Evolutionary conservation across 2,329 filamentous ascomycete genomes (phyloP).

Genomic region (Trichoderma aggressivum): DNA sequence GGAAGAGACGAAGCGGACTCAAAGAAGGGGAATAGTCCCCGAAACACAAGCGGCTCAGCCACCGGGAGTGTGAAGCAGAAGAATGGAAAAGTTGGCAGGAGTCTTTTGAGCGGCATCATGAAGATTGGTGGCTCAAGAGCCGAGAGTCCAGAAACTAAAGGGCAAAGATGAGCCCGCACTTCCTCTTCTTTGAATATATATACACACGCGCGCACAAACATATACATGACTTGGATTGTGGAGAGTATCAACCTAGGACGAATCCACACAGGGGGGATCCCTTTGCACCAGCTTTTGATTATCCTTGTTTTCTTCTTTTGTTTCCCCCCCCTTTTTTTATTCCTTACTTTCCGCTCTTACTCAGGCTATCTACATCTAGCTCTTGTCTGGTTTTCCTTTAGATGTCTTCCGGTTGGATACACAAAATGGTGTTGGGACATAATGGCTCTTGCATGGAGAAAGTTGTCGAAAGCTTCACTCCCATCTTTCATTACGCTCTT

Average conservation of each 20-base stretch:
- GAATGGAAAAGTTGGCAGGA: conserved; percentile 41
- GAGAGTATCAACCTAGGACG: background rate
- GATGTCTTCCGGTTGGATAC: conserved; percentile 15
- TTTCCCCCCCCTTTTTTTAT: background rate
- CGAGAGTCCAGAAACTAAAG: conserved; percentile 40
- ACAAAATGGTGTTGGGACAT: conserved; percentile 17
- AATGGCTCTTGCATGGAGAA: conserved; percentile 14
- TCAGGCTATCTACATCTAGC: background rate
- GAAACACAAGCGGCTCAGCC: conserved; percentile 29
- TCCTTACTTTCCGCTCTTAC: background rate
- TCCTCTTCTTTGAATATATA: background rate
- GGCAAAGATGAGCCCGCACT: conserved; percentile 21
- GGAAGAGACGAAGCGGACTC: conserved; percentile 29
- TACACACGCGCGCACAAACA: background rate
- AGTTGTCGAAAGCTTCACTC: background rate
- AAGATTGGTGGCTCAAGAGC: conserved; percentile 41
- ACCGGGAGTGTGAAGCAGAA: conserved; percentile 34
- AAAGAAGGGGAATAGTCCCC: conserved; percentile 28
- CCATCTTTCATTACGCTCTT: conserved; percentile 8
- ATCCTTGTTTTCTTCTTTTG: conserved; percentile 16
- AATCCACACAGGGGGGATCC: background rate
- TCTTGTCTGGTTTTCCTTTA: conserved; percentile 10
- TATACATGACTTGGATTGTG: background rate
- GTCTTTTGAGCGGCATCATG: conserved; percentile 44
- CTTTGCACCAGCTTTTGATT: background rate